Evolutionary conservation across 179 eudicot species (phyloP).

Genomic region (Spergularia azorica): DNA sequence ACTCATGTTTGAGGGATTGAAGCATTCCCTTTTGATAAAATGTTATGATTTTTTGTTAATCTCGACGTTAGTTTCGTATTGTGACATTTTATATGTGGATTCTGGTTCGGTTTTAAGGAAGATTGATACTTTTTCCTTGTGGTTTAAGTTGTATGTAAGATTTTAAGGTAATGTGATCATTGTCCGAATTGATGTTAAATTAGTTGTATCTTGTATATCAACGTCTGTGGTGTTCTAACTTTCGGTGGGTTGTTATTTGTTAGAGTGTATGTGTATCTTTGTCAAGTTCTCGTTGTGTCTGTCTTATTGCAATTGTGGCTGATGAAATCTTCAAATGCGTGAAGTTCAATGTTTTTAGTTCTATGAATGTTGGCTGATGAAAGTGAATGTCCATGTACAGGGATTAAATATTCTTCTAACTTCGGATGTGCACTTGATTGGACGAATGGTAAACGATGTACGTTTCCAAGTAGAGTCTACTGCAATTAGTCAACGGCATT

Average conservation of each 20-base stretch:
- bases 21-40: neutral
- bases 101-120: neutral
- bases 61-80: neutral
- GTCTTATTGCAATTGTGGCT: neutral
- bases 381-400: conserved; percentile 35
- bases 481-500: conserved; percentile 83
- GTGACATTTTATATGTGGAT: neutral
- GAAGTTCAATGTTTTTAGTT: neutral
- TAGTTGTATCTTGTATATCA: neutral
- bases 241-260: neutral
- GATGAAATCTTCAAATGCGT: neutral
- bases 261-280: neutral
- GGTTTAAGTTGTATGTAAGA: neutral
- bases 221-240: neutral
- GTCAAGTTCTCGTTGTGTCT: neutral
- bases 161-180: neutral
- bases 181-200: neutral
- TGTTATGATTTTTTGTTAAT: neutral
- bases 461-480: conserved; percentile 69
- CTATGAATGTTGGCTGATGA: conserved; percentile 13
- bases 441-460: conserved; percentile 69
- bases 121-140: neutral
- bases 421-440: conserved; percentile 71
- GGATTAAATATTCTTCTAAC: conserved; percentile 84
- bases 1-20: neutral